Percentiles rank a stretch among this genome's conserved stretches.
phyloP scores from a whole-genome alignment of 257 asterid species.

The Solanum dulcamara region DNA sequence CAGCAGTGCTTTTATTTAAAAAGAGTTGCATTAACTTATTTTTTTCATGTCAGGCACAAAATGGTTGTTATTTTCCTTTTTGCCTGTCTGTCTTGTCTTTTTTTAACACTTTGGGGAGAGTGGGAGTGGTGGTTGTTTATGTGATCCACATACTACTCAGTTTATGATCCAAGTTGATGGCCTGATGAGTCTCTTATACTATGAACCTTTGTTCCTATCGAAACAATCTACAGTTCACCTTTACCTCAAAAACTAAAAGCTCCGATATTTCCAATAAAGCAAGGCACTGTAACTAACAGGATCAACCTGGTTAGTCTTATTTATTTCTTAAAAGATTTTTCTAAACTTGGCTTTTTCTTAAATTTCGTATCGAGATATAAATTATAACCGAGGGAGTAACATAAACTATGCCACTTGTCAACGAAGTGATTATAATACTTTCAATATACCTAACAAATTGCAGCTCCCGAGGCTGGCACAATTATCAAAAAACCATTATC shows the following conservation, averaged over 20 bases:
- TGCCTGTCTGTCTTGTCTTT: not conserved
- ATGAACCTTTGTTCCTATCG: not conserved
- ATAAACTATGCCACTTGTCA: not conserved
- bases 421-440: not conserved
- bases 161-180: not conserved
- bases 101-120: not conserved
- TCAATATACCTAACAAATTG: not conserved
- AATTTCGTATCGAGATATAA: not conserved
- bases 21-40: not conserved
- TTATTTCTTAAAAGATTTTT: not conserved
- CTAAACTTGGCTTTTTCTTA: not conserved
- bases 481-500: conserved; percentile 6
- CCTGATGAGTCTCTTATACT: not conserved
- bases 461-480: conserved; percentile 41
- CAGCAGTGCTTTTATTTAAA: not conserved
- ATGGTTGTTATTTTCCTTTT: not conserved
- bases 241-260: not conserved
- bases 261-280: not conserved
- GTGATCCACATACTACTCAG: not conserved
- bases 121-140: not conserved
- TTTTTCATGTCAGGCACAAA: not conserved
- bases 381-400: not conserved
- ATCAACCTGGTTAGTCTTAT: not conserved
- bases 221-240: not conserved
- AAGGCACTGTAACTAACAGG: not conserved